Percentiles rank a stretch among this genome's conserved stretches.
Conservation (phyloP, 768 basidiomycete genomes). For the Boletus rubescentipes region DNA sequence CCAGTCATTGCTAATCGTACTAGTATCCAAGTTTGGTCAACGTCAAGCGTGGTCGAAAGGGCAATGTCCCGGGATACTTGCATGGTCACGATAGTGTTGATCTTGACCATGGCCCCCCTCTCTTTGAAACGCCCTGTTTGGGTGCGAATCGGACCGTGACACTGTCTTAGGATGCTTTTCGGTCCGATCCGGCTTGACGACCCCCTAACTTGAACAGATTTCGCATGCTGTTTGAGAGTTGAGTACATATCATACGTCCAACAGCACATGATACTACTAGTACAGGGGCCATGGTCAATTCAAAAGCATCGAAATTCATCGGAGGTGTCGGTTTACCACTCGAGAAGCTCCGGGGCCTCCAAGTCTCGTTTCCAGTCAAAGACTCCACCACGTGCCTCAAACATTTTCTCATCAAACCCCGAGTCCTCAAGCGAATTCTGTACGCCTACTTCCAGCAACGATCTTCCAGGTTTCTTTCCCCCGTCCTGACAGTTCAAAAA, state of each 20-base stretch:
- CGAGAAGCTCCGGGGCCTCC: not conserved
- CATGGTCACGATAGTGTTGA: slow-evolving; percentile 34
- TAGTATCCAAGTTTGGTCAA: not conserved
- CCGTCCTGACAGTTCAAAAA: slow-evolving; percentile 3
- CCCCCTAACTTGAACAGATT: no score
- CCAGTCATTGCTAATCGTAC: slow-evolving; percentile 30
- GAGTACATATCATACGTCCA: no score
- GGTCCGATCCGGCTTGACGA: no score
- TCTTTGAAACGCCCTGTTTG: slow-evolving; percentile 11
- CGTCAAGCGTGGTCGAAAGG: not conserved
- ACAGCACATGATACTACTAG: no score
- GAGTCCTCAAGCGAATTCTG: not conserved
- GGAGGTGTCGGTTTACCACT: not conserved
- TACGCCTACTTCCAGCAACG: not conserved
- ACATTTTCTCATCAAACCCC: not conserved
- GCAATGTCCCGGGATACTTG: slow-evolving; percentile 4
- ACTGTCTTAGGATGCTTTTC: no score
- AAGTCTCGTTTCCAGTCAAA: slow-evolving; percentile 6
- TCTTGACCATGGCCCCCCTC: slow-evolving; percentile 33
- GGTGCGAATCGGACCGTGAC: no score
- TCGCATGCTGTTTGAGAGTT: no score
- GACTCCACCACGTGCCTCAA: not conserved
- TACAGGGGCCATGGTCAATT: no score
- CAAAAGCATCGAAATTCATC: no score
- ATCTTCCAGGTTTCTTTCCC: slow-evolving; percentile 1